These are phyloP conservation scores for Boeremia lycopersici DNA, from an alignment of 2,329 filamentous ascomycete species.

Conservation along the genomic window DNA sequence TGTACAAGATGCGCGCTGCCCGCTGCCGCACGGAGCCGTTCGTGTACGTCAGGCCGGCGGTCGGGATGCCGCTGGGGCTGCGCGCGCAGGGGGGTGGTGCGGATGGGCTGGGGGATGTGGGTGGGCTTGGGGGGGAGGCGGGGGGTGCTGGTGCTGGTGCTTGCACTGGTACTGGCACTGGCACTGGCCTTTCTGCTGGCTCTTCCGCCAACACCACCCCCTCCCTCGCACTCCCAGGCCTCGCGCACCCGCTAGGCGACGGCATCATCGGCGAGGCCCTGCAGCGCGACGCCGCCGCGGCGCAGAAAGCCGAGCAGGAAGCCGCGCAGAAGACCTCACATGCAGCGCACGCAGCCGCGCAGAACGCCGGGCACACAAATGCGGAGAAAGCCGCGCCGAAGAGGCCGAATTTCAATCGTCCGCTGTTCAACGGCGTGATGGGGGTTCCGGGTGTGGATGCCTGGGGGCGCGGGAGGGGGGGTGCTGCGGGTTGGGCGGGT, in stretches of 20 bases:
- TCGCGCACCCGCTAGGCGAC: slow-evolving; percentile 6
- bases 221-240: too few relatives aligned
- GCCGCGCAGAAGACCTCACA: background rate
- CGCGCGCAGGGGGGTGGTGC: slow-evolving; percentile 10
- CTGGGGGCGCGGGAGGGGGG: background rate
- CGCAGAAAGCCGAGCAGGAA: background rate
- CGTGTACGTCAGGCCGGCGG: slow-evolving; percentile 28
- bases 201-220: too few relatives aligned
- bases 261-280: slow-evolving; percentile 14
- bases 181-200: too few relatives aligned
- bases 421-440: slow-evolving; percentile 29
- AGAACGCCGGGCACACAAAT: too few relatives aligned
- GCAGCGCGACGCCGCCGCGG: background rate
- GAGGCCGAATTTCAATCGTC: slow-evolving; percentile 12
- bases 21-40: slow-evolving; percentile 33
- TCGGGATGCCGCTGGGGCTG: slow-evolving; percentile 22
- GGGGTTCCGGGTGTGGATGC: slow-evolving; percentile 16
- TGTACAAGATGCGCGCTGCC: slow-evolving; percentile 29
- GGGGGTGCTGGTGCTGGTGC: too few relatives aligned
- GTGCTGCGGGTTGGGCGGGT: background rate
- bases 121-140: too few relatives aligned
- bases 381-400: background rate
- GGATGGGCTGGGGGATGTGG: too few relatives aligned
- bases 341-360: too few relatives aligned
- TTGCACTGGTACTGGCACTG: too few relatives aligned